These are phyloP conservation scores for Camellia oleifera DNA, from an alignment of 179 eudicot genomes.

Conservation along the genomic window DNA sequence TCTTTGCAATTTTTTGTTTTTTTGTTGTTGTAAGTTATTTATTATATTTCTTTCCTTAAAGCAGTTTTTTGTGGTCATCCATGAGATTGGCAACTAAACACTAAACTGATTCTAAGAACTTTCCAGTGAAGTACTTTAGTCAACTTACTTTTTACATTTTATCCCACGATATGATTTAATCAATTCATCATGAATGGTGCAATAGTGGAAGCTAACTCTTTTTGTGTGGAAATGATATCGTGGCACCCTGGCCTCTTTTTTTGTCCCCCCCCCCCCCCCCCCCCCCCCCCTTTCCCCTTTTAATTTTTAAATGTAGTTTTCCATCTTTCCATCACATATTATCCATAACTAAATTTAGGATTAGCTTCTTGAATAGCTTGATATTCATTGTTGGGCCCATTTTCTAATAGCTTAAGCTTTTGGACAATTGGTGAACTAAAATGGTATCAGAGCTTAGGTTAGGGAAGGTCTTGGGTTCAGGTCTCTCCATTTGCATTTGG, in stretches of 20 bases:
- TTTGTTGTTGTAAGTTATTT: not conserved
- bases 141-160: not conserved
- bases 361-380: not conserved
- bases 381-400: no score
- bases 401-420: no score
- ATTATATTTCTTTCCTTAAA: constrained; percentile 1
- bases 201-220: not conserved
- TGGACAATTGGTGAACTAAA: no score
- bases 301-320: not conserved
- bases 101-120: not conserved
- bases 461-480: no score
- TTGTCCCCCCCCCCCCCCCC: no score
- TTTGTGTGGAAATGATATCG: not conserved
- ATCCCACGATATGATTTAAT: not conserved
- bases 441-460: no score
- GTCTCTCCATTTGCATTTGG: no score
- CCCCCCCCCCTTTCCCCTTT: no score
- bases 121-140: constrained; percentile 5
- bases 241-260: not conserved
- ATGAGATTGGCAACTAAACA: not conserved
- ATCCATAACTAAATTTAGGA: not conserved
- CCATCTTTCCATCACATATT: not conserved
- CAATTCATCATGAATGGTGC: not conserved
- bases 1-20: not conserved
- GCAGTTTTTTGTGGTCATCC: not conserved